Conservation (phyloP, 2,329 filamentous ascomycete species). For the Penicillium digitatum region DNA sequence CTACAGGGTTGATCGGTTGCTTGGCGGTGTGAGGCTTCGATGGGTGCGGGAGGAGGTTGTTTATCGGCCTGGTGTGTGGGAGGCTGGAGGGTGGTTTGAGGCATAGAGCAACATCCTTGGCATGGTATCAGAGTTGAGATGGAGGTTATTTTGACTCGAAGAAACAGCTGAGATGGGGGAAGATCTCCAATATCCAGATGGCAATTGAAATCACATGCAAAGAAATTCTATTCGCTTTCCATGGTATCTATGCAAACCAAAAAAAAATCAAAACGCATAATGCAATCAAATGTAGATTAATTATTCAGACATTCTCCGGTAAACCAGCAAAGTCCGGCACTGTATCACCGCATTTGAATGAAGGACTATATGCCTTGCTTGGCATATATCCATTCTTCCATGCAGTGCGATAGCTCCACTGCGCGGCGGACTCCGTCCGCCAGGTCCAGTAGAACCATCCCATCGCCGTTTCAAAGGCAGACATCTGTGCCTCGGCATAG, state of each 20-base stretch:
- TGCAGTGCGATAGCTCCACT: slow-evolving; percentile 67
- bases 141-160: slow-evolving; percentile 4
- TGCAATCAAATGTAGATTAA: slow-evolving; percentile 3
- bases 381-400: slow-evolving; percentile 81
- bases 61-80: slow-evolving; percentile 72
- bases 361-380: slow-evolving; percentile 63
- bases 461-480: slow-evolving; percentile 85
- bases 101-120: too few relatives aligned
- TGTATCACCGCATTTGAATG: slow-evolving; percentile 61
- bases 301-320: slow-evolving; percentile 41
- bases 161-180: not conserved
- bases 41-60: slow-evolving; percentile 58
- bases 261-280: slow-evolving; percentile 3
- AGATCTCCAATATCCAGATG: not conserved
- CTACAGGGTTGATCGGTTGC: slow-evolving; percentile 63
- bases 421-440: slow-evolving; percentile 78
- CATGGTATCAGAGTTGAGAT: not conserved
- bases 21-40: slow-evolving; percentile 64
- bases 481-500: slow-evolving; percentile 96
- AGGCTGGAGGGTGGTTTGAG: slow-evolving; percentile 79
- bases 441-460: slow-evolving; percentile 99
- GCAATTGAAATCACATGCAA: not conserved
- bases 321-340: slow-evolving; percentile 46
- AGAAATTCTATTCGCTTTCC: not conserved
- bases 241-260: slow-evolving; percentile 8